phyloP scores from a whole-genome alignment of 1,284 basidiomycete genomes.

The Tremellales sp. region DNA sequence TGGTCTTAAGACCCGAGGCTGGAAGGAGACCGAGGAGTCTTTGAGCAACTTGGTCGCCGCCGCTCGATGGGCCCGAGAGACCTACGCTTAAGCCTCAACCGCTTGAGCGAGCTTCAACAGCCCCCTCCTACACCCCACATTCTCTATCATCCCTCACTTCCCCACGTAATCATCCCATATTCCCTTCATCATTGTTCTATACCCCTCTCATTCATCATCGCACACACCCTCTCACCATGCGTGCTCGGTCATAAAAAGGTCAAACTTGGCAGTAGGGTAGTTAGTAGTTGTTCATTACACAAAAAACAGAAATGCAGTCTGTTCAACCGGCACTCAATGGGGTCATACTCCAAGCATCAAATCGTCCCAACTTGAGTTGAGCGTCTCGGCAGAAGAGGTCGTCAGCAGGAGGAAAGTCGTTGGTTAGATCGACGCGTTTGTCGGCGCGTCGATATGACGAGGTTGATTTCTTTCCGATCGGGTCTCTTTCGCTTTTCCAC shows the following conservation, averaged over 20 bases:
- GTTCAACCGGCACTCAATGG: slow-evolving; percentile 50
- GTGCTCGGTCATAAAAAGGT: slow-evolving; percentile 4
- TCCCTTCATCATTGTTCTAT: slow-evolving; percentile 4
- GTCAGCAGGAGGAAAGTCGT: no score
- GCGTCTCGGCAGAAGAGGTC: no score
- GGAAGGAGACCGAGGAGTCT: slow-evolving; percentile 89
- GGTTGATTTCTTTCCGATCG: no score
- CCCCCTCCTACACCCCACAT: slow-evolving; percentile 47
- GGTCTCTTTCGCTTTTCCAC: no score
- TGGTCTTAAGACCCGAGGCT: slow-evolving; percentile 80
- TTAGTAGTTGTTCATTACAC: slow-evolving; percentile 7
- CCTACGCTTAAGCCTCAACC: slow-evolving; percentile 63
- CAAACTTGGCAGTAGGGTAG: not conserved
- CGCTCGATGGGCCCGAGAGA: slow-evolving; percentile 82
- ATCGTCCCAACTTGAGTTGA: no score
- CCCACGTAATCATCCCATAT: slow-evolving; percentile 6
- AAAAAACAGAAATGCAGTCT: slow-evolving; percentile 42
- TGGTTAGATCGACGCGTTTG: no score
- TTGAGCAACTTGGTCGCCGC: slow-evolving; percentile 82
- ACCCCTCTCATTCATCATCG: not conserved
- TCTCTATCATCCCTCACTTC: slow-evolving; percentile 18
- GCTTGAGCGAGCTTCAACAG: slow-evolving; percentile 72
- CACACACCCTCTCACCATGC: no score
- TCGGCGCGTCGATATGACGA: no score
- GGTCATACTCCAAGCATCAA: no score